Conservation (phyloP, 257 asterid species). For the Nicotiana attenuata region DNA sequence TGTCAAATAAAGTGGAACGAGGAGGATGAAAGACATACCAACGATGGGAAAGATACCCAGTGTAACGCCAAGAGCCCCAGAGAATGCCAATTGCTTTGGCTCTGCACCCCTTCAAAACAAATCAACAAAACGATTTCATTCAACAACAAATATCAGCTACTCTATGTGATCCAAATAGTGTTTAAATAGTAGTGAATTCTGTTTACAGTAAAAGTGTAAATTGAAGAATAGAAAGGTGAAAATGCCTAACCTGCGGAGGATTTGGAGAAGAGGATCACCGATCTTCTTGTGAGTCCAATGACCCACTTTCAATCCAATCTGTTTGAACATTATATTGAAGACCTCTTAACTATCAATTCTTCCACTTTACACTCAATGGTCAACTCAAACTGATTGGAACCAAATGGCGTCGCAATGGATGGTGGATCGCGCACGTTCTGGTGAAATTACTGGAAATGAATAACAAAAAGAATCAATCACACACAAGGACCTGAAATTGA, state of each 20-base stretch:
- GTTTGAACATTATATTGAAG: constrained; percentile 19
- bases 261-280: constrained; percentile 75
- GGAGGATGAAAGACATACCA: constrained; percentile 36
- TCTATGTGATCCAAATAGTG: background rate
- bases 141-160: background rate
- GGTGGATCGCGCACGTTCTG: background rate
- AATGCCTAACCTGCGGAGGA: constrained; percentile 49
- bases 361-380: too few relatives aligned
- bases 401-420: too few relatives aligned
- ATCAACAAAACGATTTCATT: background rate
- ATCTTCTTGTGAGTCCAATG: constrained; percentile 57
- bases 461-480: background rate
- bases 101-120: constrained; percentile 66
- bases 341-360: too few relatives aligned
- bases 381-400: too few relatives aligned
- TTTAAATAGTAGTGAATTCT: too few relatives aligned
- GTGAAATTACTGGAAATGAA: background rate
- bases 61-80: constrained; percentile 79
- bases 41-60: constrained; percentile 83
- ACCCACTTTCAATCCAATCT: constrained; percentile 33
- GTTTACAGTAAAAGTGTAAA: too few relatives aligned
- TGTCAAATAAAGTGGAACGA: too few relatives aligned
- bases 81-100: constrained; percentile 86
- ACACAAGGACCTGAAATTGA: too few relatives aligned
- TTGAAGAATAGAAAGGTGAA: too few relatives aligned